Evolutionary conservation across 148 eudicot species (phyloP).

Genomic region (Diospyros lotus): DNA sequence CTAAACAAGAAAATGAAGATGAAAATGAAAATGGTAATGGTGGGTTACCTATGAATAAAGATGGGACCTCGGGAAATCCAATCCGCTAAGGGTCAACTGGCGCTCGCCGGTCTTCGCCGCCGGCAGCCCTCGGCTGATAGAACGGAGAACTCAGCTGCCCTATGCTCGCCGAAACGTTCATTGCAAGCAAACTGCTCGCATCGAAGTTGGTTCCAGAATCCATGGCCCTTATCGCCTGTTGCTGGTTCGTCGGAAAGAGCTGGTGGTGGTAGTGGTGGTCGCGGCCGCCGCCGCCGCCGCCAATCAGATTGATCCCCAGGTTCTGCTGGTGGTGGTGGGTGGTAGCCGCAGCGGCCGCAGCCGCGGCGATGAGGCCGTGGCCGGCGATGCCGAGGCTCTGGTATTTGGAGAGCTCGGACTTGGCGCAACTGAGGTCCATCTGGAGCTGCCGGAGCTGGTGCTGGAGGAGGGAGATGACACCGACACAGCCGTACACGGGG

Average conservation of each 20-base stretch:
- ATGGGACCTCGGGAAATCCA: no score
- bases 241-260: slow-evolving; percentile 42
- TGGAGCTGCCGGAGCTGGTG: slow-evolving; percentile 89
- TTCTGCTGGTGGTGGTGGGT: slow-evolving; percentile 20
- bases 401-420: slow-evolving; percentile 75
- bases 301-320: slow-evolving; percentile 28
- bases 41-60: no score
- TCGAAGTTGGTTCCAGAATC: slow-evolving; percentile 40
- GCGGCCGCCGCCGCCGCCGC: slow-evolving; percentile 26
- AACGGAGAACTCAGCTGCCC: slow-evolving; percentile 44
- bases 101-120: slow-evolving; percentile 52
- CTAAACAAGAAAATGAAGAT: no score
- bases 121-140: slow-evolving; percentile 45
- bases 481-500: slow-evolving; percentile 87
- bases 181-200: slow-evolving; percentile 37
- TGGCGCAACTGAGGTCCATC: slow-evolving; percentile 61
- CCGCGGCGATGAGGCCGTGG: slow-evolving; percentile 26
- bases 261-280: slow-evolving; percentile 45
- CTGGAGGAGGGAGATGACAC: slow-evolving; percentile 78
- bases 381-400: slow-evolving; percentile 31
- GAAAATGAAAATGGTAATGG: no score
- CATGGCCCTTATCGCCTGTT: slow-evolving; percentile 39
- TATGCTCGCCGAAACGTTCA: slow-evolving; percentile 39
- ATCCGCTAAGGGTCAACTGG: slow-evolving; percentile 33
- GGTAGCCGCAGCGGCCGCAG: slow-evolving; percentile 20